phyloP scores from a whole-genome alignment of 495 filamentous ascomycete genomes.

The Hamigera avellanea region DNA sequence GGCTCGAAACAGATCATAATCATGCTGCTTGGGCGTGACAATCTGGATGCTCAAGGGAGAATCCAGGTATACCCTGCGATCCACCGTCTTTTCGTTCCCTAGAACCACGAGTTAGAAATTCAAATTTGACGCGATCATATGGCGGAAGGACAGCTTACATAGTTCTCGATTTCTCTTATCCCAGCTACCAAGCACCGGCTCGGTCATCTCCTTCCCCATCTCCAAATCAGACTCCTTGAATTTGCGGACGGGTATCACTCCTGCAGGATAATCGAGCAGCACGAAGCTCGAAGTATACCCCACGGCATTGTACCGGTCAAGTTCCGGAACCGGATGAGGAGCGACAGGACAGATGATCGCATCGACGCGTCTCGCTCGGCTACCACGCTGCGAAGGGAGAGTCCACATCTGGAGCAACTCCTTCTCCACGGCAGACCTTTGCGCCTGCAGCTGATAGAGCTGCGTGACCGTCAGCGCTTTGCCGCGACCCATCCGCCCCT shows the following conservation, averaged over 20 bases:
- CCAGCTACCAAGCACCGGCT: slow-evolving; percentile 38
- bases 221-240: slow-evolving; percentile 39
- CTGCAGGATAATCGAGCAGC: slow-evolving; percentile 52
- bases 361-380: slow-evolving; percentile 29
- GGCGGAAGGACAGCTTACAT: slow-evolving; percentile 32
- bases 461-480: slow-evolving; percentile 27
- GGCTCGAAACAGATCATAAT: slow-evolving; percentile 41
- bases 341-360: slow-evolving; percentile 45
- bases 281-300: slow-evolving; percentile 52
- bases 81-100: slow-evolving; percentile 41
- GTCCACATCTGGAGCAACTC: slow-evolving; percentile 48
- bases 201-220: slow-evolving; percentile 28
- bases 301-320: slow-evolving; percentile 50
- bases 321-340: slow-evolving; percentile 50
- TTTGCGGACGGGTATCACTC: slow-evolving; percentile 39
- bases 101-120: slow-evolving; percentile 3
- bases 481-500: slow-evolving; percentile 32
- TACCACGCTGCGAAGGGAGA: slow-evolving; percentile 8
- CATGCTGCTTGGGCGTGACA: slow-evolving; percentile 45
- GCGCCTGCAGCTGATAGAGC: slow-evolving; percentile 37
- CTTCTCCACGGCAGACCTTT: slow-evolving; percentile 36
- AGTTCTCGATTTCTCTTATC: slow-evolving; percentile 49
- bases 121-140: background rate
- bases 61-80: slow-evolving; percentile 44
- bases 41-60: slow-evolving; percentile 49